These are phyloP conservation scores for Neospermospora avenae DNA, from an alignment of 2,329 filamentous ascomycete species.

Conservation along the genomic window DNA sequence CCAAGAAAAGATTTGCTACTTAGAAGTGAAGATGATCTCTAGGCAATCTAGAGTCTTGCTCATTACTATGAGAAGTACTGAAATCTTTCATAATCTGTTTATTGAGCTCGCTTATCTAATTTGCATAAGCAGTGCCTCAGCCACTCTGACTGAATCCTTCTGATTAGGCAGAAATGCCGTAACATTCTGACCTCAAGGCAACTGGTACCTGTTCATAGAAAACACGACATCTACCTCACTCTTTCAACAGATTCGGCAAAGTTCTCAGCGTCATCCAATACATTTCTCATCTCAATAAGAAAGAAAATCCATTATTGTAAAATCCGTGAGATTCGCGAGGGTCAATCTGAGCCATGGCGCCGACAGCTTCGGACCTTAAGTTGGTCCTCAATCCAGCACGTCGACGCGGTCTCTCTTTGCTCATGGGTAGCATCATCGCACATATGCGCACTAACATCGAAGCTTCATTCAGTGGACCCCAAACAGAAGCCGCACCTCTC, in stretches of 20 bases:
- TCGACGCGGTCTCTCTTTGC: slow-evolving; percentile 48
- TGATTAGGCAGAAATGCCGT: not conserved
- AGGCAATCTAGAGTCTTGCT: too few species aligned
- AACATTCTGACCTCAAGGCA: not conserved
- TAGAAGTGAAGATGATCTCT: too few species aligned
- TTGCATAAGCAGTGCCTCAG: not conserved
- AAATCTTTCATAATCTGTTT: too few species aligned
- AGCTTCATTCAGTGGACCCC: slow-evolving; percentile 31
- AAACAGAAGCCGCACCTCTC: slow-evolving; percentile 20
- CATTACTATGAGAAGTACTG: too few species aligned
- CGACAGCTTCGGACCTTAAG: slow-evolving; percentile 28
- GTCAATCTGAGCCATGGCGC: slow-evolving; percentile 20
- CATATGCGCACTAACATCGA: slow-evolving; percentile 53
- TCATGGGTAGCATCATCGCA: slow-evolving; percentile 50
- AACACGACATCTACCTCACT: not conserved
- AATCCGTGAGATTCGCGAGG: not conserved
- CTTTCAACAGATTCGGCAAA: not conserved
- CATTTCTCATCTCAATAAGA: not conserved
- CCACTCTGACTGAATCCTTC: not conserved
- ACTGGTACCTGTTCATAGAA: not conserved
- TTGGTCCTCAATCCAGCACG: slow-evolving; percentile 52
- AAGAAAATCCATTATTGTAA: too few species aligned
- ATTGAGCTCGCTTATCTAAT: too few species aligned
- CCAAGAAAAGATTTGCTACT: too few species aligned
- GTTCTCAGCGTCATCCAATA: not conserved